Evolutionary conservation across 495 filamentous ascomycete species (phyloP).

Genomic region (Aspergillus mulundensis): DNA sequence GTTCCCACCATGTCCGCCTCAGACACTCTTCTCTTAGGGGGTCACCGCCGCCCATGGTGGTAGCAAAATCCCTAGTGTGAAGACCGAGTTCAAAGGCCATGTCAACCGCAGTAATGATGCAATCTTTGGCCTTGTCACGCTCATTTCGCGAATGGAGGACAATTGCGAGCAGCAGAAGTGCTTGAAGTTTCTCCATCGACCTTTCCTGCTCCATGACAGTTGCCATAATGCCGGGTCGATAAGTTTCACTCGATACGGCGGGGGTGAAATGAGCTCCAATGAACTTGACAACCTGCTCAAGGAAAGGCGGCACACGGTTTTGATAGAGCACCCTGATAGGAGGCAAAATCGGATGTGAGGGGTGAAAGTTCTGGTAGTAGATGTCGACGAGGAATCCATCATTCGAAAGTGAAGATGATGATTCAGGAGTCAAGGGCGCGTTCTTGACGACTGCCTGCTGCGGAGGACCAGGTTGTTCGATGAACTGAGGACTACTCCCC

Average conservation of each 20-base stretch:
- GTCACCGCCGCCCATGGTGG: slow-evolving; percentile 42
- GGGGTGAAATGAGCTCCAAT: slow-evolving; percentile 43
- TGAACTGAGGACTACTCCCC: slow-evolving; percentile 26
- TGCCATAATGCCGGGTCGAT: slow-evolving; percentile 35
- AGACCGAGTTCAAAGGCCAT: slow-evolving; percentile 72
- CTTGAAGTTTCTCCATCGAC: slow-evolving; percentile 58
- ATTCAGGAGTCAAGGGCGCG: slow-evolving; percentile 42
- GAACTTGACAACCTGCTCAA: slow-evolving; percentile 47
- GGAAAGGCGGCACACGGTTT: slow-evolving; percentile 28
- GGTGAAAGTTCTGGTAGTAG: slow-evolving; percentile 44
- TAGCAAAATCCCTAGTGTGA: slow-evolving; percentile 54
- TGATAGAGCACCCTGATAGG: slow-evolving; percentile 32
- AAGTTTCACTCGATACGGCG: slow-evolving; percentile 36
- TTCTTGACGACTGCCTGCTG: slow-evolving; percentile 17
- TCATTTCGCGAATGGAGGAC: slow-evolving; percentile 73
- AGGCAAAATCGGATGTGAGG: slow-evolving; percentile 43
- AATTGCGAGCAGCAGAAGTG: slow-evolving; percentile 70
- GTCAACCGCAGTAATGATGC: slow-evolving; percentile 63
- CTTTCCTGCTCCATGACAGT: slow-evolving; percentile 32
- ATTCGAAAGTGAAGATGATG: slow-evolving; percentile 27
- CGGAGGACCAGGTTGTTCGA: slow-evolving; percentile 19
- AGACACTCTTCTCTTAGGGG: slow-evolving; percentile 68
- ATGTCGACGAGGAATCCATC: slow-evolving; percentile 46
- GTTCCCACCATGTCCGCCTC: slow-evolving; percentile 88
- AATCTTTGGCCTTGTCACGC: slow-evolving; percentile 58